phyloP scores from a whole-genome alignment of 441 rosid genomes.

The Lepidium campestre region DNA sequence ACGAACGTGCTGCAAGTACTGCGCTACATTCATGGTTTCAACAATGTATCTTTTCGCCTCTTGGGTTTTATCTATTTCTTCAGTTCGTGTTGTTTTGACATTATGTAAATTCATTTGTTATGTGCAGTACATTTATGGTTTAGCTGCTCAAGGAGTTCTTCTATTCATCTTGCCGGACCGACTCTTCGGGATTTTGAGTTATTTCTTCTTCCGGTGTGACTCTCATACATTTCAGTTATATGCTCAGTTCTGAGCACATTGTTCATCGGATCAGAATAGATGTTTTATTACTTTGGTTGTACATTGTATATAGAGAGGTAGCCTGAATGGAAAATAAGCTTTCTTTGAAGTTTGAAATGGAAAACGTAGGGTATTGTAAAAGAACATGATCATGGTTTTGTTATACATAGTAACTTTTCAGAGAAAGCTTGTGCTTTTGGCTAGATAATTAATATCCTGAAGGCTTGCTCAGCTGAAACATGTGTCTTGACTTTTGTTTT shows the following conservation, averaged over 20 bases:
- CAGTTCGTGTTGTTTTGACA: no score
- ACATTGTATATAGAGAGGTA: slow-evolving; percentile 30
- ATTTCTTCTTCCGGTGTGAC: slow-evolving; percentile 82
- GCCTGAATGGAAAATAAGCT: no score
- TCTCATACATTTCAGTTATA: slow-evolving; percentile 12
- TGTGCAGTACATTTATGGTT: slow-evolving; percentile 86
- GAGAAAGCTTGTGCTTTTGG: slow-evolving; percentile 9
- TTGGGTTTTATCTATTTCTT: not conserved
- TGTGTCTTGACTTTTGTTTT: not conserved
- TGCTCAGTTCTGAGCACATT: not conserved
- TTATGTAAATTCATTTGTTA: not conserved
- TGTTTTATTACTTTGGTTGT: not conserved
- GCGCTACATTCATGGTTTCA: slow-evolving; percentile 44
- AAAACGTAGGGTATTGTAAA: slow-evolving; percentile 31
- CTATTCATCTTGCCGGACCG: slow-evolving; percentile 85
- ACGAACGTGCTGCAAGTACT: slow-evolving; percentile 72
- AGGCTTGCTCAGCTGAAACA: not conserved
- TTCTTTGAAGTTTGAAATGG: slow-evolving; percentile 1
- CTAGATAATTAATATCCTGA: not conserved
- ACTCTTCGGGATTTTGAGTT: slow-evolving; percentile 85
- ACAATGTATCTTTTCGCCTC: not conserved
- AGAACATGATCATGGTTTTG: slow-evolving; percentile 26
- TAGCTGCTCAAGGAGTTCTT: slow-evolving; percentile 95
- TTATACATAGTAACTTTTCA: slow-evolving; percentile 27
- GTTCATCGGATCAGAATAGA: not conserved